These are phyloP conservation scores for Verticillium tricorpus DNA, from an alignment of 2,329 filamentous ascomycete genomes.

Conservation along the genomic window DNA sequence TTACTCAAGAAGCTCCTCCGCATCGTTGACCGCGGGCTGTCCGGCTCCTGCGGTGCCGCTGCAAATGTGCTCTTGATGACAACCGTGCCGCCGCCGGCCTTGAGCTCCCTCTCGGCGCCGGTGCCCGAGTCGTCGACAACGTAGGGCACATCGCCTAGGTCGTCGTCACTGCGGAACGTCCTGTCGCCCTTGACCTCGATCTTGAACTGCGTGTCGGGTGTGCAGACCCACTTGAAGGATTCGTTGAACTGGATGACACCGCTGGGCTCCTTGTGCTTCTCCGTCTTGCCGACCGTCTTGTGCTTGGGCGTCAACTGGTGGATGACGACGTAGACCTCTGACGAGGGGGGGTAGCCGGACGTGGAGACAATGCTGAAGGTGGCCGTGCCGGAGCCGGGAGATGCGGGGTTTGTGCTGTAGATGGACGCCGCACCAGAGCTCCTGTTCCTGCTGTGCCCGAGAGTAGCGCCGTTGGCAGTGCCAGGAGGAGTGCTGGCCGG, in stretches of 20 bases:
- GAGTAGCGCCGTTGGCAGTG: constrained; percentile 23
- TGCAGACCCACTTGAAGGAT: constrained; percentile 71
- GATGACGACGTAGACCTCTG: constrained; percentile 75
- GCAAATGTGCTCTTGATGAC: constrained; percentile 70
- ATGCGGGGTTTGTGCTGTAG: constrained; percentile 56
- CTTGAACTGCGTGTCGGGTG: constrained; percentile 81
- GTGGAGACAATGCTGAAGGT: constrained; percentile 77
- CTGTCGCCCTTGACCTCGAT: constrained; percentile 81
- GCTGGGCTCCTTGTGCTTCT: constrained; percentile 71
- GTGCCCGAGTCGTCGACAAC: constrained; percentile 78
- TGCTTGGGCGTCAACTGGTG: constrained; percentile 62
- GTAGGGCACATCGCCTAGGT: constrained; percentile 81
- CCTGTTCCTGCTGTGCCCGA: constrained; percentile 45
- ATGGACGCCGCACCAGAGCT: constrained; percentile 63
- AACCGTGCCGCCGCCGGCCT: constrained; percentile 68
- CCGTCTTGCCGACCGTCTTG: constrained; percentile 88
- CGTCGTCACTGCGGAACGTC: constrained; percentile 77
- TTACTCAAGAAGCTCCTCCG: constrained; percentile 54
- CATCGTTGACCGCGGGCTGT: constrained; percentile 42
- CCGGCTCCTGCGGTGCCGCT: constrained; percentile 38
- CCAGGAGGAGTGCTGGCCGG: constrained; percentile 24
- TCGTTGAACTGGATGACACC: constrained; percentile 71
- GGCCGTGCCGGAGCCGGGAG: constrained; percentile 67
- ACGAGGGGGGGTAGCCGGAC: constrained; percentile 67
- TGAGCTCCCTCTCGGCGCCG: constrained; percentile 67